These are phyloP conservation scores for Aspergillus sp. DNA, from an alignment of 2,329 filamentous ascomycete species.

Conservation along the genomic window DNA sequence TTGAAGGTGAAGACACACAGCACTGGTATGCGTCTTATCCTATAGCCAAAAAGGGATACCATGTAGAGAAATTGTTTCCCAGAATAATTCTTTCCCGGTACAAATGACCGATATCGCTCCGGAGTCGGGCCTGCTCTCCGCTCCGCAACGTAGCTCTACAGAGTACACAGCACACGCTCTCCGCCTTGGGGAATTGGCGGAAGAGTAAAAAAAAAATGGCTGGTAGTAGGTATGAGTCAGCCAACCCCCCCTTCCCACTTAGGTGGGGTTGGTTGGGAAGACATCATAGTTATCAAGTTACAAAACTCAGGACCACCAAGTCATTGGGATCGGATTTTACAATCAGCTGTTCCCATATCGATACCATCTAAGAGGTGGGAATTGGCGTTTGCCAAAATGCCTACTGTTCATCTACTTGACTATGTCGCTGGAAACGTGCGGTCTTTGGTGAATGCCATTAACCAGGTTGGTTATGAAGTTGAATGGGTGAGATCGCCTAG, in stretches of 20 bases:
- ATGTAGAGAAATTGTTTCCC: not conserved
- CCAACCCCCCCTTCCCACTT: slow-evolving; percentile 1
- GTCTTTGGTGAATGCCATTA: slow-evolving; percentile 94
- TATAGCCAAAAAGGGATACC: not conserved
- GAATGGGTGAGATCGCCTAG: slow-evolving; percentile 86
- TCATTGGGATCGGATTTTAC: not conserved
- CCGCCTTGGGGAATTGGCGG: not conserved
- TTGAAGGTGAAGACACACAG: not conserved
- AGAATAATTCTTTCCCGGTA: not conserved
- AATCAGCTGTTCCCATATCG: not conserved
- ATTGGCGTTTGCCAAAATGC: slow-evolving; percentile 33
- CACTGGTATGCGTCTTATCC: not conserved
- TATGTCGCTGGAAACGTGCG: slow-evolving; percentile 97
- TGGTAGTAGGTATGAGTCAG: slow-evolving; percentile 1
- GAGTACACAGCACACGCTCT: not conserved
- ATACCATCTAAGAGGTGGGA: not conserved
- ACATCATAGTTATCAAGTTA: not conserved
- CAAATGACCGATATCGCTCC: not conserved
- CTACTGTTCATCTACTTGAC: slow-evolving; percentile 60
- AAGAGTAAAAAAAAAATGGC: not conserved
- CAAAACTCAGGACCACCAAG: not conserved
- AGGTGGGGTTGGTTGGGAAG: not conserved
- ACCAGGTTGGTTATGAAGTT: slow-evolving; percentile 89
- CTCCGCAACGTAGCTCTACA: not conserved
- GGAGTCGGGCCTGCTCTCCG: no score